These are phyloP conservation scores for Elymus sibiricus DNA, from an alignment of 176 grass and related monocot species.

Conservation along the genomic window DNA sequence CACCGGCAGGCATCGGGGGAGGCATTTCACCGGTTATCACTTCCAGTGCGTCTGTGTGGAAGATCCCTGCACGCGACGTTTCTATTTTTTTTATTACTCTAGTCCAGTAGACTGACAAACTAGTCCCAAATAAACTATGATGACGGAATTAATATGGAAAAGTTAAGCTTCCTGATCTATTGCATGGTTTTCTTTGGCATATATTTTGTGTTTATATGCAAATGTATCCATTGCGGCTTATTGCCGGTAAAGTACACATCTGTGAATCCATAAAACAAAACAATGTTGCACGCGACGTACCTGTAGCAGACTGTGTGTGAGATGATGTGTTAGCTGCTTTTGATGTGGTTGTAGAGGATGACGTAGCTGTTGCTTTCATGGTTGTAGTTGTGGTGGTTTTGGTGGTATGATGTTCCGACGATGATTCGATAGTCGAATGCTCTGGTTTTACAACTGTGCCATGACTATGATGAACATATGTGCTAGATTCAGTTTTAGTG, in stretches of 20 bases:
- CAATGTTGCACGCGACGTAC: background rate
- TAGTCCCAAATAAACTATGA: background rate
- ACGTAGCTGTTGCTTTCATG: background rate
- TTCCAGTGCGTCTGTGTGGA: background rate
- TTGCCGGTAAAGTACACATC: background rate
- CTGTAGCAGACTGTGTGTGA: background rate
- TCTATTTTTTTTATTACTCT: slow-evolving; percentile 6
- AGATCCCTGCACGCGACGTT: slow-evolving; percentile 15
- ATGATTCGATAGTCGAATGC: background rate
- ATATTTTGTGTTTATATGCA: background rate
- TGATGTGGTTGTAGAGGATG: background rate
- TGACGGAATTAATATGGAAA: background rate
- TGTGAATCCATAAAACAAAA: background rate
- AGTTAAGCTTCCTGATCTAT: background rate
- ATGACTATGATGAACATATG: background rate
- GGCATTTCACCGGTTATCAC: slow-evolving; percentile 12
- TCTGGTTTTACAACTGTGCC: slow-evolving; percentile 2
- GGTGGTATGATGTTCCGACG: background rate
- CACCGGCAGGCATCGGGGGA: background rate
- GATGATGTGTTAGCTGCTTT: background rate
- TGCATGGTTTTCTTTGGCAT: background rate
- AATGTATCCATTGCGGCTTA: background rate
- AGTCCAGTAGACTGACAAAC: background rate
- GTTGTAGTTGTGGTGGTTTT: background rate
- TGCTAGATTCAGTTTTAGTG: background rate